Percentiles rank a stretch among this genome's conserved stretches.
These are phyloP conservation scores for Coccomyxa sp. DNA, from an alignment of 139 green algal species.

Conservation along the genomic window DNA sequence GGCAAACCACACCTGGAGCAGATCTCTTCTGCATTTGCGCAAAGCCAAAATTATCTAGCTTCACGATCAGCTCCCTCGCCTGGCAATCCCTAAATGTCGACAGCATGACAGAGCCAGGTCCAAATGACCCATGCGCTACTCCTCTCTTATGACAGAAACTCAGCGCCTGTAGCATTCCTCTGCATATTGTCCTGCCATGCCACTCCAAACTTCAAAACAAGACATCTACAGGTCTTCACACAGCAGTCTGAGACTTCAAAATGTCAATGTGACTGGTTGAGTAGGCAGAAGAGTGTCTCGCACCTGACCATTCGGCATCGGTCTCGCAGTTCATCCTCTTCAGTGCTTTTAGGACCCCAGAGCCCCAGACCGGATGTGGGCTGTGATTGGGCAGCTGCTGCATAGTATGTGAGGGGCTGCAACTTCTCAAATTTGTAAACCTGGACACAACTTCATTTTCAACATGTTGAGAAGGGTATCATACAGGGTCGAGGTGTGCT, in stretches of 20 bases:
- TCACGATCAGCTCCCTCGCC: slow-evolving; percentile 46
- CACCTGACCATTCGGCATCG: slow-evolving; percentile 38
- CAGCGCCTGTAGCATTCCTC: slow-evolving; percentile 46
- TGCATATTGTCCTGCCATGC: slow-evolving; percentile 25
- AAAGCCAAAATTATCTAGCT: slow-evolving; percentile 82
- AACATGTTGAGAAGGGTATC: no score
- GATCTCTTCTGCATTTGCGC: not conserved
- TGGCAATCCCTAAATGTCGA: slow-evolving; percentile 48
- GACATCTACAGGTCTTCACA: not conserved
- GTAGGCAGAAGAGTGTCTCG: not conserved
- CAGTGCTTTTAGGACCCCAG: slow-evolving; percentile 17
- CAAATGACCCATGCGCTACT: slow-evolving; percentile 69
- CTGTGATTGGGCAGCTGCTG: slow-evolving; percentile 17
- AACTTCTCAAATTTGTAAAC: slow-evolving; percentile 68
- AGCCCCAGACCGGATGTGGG: slow-evolving; percentile 20
- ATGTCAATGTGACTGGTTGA: not conserved
- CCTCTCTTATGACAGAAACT: slow-evolving; percentile 47
- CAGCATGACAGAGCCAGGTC: slow-evolving; percentile 59
- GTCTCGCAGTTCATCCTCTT: slow-evolving; percentile 11
- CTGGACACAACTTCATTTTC: not conserved
- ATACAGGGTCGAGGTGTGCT: no score
- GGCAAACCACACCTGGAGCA: no score
- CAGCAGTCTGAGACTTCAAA: not conserved
- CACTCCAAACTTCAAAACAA: not conserved
- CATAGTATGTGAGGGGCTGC: slow-evolving; percentile 59